phyloP scores from a whole-genome alignment of 1,284 basidiomycete genomes.

The Vanrija pseudolonga region DNA sequence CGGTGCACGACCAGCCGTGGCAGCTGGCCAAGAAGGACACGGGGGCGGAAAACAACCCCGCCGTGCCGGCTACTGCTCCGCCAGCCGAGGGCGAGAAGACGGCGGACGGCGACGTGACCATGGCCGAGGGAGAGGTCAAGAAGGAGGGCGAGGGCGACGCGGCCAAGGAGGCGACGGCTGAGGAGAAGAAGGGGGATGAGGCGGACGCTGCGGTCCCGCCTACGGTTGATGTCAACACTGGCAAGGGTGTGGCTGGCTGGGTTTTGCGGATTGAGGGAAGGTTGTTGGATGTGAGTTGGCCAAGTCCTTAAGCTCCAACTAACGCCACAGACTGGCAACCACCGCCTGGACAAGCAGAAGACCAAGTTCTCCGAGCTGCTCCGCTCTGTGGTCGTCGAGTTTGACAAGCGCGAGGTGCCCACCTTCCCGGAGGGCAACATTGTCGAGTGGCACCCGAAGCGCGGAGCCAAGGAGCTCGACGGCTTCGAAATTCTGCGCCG shows the following conservation, averaged over 20 bases:
- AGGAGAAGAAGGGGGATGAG: conserved; percentile 1
- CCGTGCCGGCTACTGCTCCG: background rate
- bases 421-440: conserved; percentile 67
- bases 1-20: conserved; percentile 80
- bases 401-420: conserved; percentile 71
- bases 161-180: conserved; percentile 2
- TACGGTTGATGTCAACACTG: conserved; percentile 55
- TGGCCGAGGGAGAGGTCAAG: conserved; percentile 15
- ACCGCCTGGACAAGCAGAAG: conserved; percentile 65
- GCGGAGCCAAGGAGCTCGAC: conserved; percentile 65
- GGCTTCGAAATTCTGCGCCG: conserved; percentile 84
- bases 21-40: conserved; percentile 50
- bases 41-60: conserved; percentile 26
- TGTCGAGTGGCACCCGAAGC: conserved; percentile 55
- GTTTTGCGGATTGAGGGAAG: conserved; percentile 83
- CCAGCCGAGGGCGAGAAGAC: conserved; percentile 3
- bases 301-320: background rate
- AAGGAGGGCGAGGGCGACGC: background rate
- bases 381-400: conserved; percentile 77
- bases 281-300: conserved; percentile 57
- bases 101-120: conserved; percentile 17
- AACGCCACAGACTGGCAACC: conserved; percentile 48
- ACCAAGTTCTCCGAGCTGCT: conserved; percentile 84
- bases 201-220: background rate
- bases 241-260: conserved; percentile 86